Conservation (phyloP, 2,329 filamentous ascomycete genomes). For the Ilyonectria sp. region DNA sequence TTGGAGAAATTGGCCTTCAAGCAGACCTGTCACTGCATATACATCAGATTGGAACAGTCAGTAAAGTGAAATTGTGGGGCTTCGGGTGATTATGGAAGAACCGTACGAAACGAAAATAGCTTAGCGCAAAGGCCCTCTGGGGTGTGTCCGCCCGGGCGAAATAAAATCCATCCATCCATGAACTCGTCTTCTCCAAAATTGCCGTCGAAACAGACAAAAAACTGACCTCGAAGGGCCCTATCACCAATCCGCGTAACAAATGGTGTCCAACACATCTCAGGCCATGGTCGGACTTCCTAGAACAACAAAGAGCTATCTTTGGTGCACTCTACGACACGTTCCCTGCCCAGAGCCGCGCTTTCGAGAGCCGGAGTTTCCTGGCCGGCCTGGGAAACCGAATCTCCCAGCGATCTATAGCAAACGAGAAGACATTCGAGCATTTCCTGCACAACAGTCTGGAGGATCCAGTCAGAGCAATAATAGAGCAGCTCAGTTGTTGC, state of each 20-base stretch:
- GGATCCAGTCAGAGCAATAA: too few species aligned
- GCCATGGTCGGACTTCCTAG: slow-evolving; percentile 50
- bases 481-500: too few species aligned
- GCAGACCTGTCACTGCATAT: neutral
- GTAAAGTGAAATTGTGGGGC: too few species aligned
- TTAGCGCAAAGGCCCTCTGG: too few species aligned
- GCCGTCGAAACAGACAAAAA: slow-evolving; percentile 42
- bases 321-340: slow-evolving; percentile 41
- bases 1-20: slow-evolving; percentile 36
- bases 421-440: neutral
- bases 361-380: slow-evolving; percentile 47
- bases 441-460: too few species aligned
- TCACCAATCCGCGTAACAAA: slow-evolving; percentile 48
- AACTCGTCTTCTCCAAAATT: slow-evolving; percentile 41
- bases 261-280: slow-evolving; percentile 33
- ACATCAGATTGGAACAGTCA: too few species aligned
- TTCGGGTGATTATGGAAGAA: too few species aligned
- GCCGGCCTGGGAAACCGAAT: slow-evolving; percentile 33
- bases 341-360: slow-evolving; percentile 39
- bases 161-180: too few species aligned
- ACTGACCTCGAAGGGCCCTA: slow-evolving; percentile 46
- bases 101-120: too few species aligned
- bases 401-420: slow-evolving; percentile 20
- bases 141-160: too few species aligned
- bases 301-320: slow-evolving; percentile 44